Base-by-base conservation (phyloP, 2,329 filamentous ascomycete genomes). In the Aspergillus fumigatus region DNA sequence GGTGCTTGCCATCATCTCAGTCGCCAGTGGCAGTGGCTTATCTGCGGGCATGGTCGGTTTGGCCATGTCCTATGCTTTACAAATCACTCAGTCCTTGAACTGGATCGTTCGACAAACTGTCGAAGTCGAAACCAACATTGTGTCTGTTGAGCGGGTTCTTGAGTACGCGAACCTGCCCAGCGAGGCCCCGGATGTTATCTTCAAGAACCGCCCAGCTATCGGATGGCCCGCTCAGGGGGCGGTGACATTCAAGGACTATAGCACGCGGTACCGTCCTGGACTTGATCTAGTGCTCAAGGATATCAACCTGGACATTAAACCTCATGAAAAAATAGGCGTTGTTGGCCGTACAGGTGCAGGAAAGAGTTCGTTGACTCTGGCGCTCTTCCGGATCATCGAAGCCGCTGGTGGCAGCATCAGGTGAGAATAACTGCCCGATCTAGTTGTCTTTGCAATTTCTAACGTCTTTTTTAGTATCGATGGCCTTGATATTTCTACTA, bases 101-200 rank as follows among this genome's bases (percentile, higher is more conserved):
- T 99, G 94, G 94, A 97, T 99, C 69, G 94, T 99, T 52, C 87
- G 95, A 57, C 94, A 99, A 77, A 97, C 92, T 0, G 94, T 99
- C 35, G 95, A 99, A 75, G 94, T 99, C n/a, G 95, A 99, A 80
- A 97, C 93, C n/a, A 99, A 99, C 75, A 99, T 99, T 69, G 93
- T 99, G 48, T 96, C 93, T 9, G 94, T 99, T 40, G 94, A 99
- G 81, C 89, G 94, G 69, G 92, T 99, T 50, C 86, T 99, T 51
- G 95, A 99, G 75, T 99, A 99, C 76, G 90, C 93, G 56, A 83
- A 84, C 51, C 82, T 99, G 61, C 92, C 93, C 26, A 94, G 89
- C 73, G 94, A 99, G 78, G 93, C 94, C 51, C 91, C 92, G 7
- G 94, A 99, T 73, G 90, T 97, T 63, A 89, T 97, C 66, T 88